Evolutionary conservation across 768 basidiomycete genomes (phyloP), one percentile per base, ranked within the genome.

Genomic region (Sporobolomyces phaffii): DNA sequence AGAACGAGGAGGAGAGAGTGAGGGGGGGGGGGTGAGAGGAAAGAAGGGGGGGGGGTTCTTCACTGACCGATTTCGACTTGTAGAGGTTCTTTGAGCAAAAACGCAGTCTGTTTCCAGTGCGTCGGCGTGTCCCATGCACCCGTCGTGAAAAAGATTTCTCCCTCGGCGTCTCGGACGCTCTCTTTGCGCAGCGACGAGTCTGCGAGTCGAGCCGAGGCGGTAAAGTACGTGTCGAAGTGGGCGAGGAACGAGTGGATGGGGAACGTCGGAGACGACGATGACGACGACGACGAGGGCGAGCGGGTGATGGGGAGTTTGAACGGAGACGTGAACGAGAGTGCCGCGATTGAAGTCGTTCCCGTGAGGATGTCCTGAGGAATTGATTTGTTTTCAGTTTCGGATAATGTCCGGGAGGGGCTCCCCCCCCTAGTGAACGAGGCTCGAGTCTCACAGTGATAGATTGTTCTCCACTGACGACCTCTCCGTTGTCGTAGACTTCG

Each of bases 181-280:
- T 45, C 36, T 45, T 40, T 48, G n/a, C 53, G 74, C 56, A n/a
- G 74, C 54, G 60, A 62, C 31, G 59, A 71, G 40, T 64, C 66
- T 43, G 72, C 75, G 41, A 73, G 53, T 64, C 76, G 60, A 65
- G 77, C 72, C 11, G 73, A 72, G 50, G 75, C 33, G 26, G 76
- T 85, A 81, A 98, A 97, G 81, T 92, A 97, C 0, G 88, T 87
- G 78, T 98, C 94, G 74, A 98, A 98, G 79, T 94, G 94, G 22
- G 92, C 84, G 29, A 96, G 81, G 79, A 98, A 86, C 9, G 89
- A 82, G 75, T 87, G 87, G 7, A 82, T 83, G 38, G 84, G 82
- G 68, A 83, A 86, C 2, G 75, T 73, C 38, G 75, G 74, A 1
- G 72, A 62, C 7, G 86, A 84, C 3, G 60, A n/a, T 9, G 61